Evolutionary conservation across 495 filamentous ascomycete genomes (phyloP).

Genomic region (Penicillium robsamsonii): DNA sequence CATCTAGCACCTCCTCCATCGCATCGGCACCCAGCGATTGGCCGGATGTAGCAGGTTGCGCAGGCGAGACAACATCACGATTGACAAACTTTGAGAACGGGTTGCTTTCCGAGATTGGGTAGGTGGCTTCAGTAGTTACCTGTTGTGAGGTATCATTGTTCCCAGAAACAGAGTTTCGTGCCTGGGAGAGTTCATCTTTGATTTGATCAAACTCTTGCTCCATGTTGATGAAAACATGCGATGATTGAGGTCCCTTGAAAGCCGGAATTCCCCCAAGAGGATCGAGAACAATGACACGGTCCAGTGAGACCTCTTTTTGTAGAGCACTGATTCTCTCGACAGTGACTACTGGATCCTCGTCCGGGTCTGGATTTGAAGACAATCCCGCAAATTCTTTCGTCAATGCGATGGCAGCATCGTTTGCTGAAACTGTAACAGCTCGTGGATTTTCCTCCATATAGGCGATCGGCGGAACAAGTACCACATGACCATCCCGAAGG

Average conservation of each 20-base stretch:
- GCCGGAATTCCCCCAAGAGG: constrained; percentile 83
- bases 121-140: constrained; percentile 10
- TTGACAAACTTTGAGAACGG: constrained; percentile 48
- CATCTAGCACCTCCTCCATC: constrained; percentile 28
- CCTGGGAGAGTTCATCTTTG: constrained; percentile 52
- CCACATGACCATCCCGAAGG: constrained; percentile 72
- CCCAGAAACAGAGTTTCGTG: constrained; percentile 18
- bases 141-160: constrained; percentile 1
- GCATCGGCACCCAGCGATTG: constrained; percentile 8
- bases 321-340: constrained; percentile 44
- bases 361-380: constrained; percentile 36
- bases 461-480: constrained; percentile 70
- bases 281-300: constrained; percentile 88
- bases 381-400: constrained; percentile 69
- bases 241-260: constrained; percentile 58
- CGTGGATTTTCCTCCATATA: constrained; percentile 59
- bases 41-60: constrained; percentile 10
- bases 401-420: constrained; percentile 70
- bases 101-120: constrained; percentile 39
- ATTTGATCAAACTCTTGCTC: constrained; percentile 82
- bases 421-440: constrained; percentile 53
- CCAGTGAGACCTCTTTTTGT: constrained; percentile 62
- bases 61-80: constrained; percentile 28
- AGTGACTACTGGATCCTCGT: constrained; percentile 46
- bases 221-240: constrained; percentile 92